Evolutionary conservation across 352 stramenopile species (phyloP), one percentile per base, ranked within the genome.

Genomic region (Aphanomyces cochlioides): DNA sequence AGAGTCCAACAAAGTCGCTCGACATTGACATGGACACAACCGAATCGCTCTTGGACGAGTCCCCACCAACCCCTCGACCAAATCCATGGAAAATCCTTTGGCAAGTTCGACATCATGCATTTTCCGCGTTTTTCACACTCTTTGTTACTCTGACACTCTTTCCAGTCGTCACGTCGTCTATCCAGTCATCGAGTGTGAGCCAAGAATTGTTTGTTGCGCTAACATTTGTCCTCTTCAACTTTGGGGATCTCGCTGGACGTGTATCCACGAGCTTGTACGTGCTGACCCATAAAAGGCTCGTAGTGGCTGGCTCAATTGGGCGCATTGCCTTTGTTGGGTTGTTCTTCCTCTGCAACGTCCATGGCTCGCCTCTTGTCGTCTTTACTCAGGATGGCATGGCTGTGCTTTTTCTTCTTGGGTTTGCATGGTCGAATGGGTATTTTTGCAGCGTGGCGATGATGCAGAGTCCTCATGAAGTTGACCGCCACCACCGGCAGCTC

Each of bases 141-240:
- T 75, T 90, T 61, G 74, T 95, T 43, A 92, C 87, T 28, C 75
- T 95, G 5, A 79, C 80, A 1, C 59, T 93, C 10, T 95, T 95
- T 57, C 87, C 87, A 7, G 84, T 80, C 4, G 77, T 95, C 28
- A 91, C 83, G 1, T 93, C 87, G 12, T 66, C 84, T 15, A 87
- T 93, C 65, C 73, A 85, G 13, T 91, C 84, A 15, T 74, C 78
- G 41, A 76, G 88, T 7, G 77, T 79, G 2, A 64, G 73, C 15
- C 67, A 76, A 61, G 82, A 90, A 56, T 61, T 92, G 12, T 95
- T 95, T 72, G 87, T 84, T 40, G 83, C 87, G 17, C 87, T 88
- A 59, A 80, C 79, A 41, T 84, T 93, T 47, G 84, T 95, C 34
- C 60, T 95, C 57, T 91, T 92, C 74, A 95, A 93, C 72, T 70